phyloP scores from a whole-genome alignment of 2,329 filamentous ascomycete species.

The Colletotrichum spaethianum region DNA sequence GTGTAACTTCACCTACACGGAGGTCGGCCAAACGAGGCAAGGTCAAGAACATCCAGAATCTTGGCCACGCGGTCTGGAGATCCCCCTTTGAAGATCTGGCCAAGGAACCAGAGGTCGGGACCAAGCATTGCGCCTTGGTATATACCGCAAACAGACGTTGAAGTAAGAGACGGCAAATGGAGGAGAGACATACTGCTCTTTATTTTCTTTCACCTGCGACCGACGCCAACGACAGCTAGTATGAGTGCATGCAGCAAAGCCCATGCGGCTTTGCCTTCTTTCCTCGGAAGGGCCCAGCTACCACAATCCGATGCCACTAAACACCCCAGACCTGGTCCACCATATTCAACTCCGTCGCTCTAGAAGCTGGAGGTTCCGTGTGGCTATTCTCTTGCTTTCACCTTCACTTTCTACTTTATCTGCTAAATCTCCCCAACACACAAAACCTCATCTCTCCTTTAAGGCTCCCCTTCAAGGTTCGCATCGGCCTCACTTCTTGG shows the following conservation, averaged over 20 bases:
- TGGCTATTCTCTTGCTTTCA: constrained; percentile 13
- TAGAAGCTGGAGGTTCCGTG: constrained; percentile 25
- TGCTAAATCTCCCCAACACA: not conserved
- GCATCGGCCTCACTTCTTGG: constrained; percentile 13
- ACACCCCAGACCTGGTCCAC: constrained; percentile 4
- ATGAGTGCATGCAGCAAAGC: constrained; percentile 20
- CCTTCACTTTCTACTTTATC: constrained; percentile 21
- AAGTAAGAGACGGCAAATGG: constrained; percentile 15
- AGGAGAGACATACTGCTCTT: constrained; percentile 22
- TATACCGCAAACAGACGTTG: constrained; percentile 27
- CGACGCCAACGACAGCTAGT: constrained; percentile 27
- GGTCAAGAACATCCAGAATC: constrained; percentile 19
- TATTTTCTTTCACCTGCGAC: constrained; percentile 31
- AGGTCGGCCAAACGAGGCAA: constrained; percentile 5
- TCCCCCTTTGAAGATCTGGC: constrained; percentile 21
- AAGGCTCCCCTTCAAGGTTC: constrained; percentile 24
- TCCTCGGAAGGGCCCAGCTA: not conserved
- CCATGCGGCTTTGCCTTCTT: constrained; percentile 21
- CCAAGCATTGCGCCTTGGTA: not conserved
- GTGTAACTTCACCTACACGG: constrained; percentile 4
- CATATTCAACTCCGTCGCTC: constrained; percentile 17
- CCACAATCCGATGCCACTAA: constrained; percentile 20
- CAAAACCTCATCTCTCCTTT: constrained; percentile 14
- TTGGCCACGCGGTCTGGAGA: constrained; percentile 20
- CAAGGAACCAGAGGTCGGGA: constrained; percentile 6